phyloP scores from a whole-genome alignment of 345 rosid genomes.

The Linum tenue region DNA sequence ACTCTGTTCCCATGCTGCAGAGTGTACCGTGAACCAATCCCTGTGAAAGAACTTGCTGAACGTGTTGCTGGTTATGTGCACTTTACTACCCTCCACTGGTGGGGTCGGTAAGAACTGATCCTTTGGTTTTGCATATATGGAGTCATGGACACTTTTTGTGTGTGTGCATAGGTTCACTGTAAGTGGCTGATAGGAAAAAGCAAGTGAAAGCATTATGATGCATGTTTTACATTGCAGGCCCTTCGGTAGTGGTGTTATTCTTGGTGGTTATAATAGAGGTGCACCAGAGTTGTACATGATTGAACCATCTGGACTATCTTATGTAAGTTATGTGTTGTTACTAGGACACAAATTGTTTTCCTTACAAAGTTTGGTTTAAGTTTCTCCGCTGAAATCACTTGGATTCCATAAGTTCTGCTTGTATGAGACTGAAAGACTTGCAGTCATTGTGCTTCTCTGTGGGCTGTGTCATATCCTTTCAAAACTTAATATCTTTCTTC shows the following conservation, averaged over 20 bases:
- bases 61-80: constrained; percentile 98
- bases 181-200: too few species aligned
- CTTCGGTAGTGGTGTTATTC: constrained; percentile 91
- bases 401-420: not conserved
- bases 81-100: constrained; percentile 95
- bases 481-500: too few species aligned
- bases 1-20: constrained; percentile 27
- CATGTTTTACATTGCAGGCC: constrained; percentile 42
- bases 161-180: not conserved
- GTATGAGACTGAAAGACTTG: too few species aligned
- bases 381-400: not conserved
- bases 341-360: not conserved
- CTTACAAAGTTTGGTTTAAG: not conserved
- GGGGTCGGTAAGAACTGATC: constrained; percentile 63
- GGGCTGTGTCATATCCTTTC: too few species aligned
- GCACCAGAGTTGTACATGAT: constrained; percentile 92
- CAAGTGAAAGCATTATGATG: constrained; percentile 5
- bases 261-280: constrained; percentile 97
- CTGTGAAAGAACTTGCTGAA: constrained; percentile 89
- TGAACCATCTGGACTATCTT: constrained; percentile 93
- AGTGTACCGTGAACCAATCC: constrained; percentile 77
- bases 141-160: not conserved
- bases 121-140: not conserved
- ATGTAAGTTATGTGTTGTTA: constrained; percentile 40
- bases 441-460: too few species aligned